phyloP scores from a whole-genome alignment of 2,329 filamentous ascomycete genomes.

The Rhynchosporium agropyri region DNA sequence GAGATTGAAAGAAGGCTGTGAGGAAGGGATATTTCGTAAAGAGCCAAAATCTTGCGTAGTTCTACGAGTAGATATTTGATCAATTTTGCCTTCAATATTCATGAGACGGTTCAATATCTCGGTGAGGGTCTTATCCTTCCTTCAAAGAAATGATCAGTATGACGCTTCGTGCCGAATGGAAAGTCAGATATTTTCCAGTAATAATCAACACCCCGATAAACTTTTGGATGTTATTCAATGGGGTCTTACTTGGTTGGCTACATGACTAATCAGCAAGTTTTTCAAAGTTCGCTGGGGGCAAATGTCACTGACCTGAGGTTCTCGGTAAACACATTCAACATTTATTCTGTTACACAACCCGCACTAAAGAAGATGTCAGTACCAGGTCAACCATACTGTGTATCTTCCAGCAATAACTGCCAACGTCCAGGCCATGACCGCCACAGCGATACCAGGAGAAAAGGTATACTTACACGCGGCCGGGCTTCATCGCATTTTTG shows the following conservation, averaged over 20 bases:
- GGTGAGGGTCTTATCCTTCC: conserved; percentile 64
- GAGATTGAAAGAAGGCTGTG: conserved; percentile 31
- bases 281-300: background rate
- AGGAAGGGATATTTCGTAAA: conserved; percentile 36
- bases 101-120: conserved; percentile 62
- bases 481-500: conserved; percentile 66
- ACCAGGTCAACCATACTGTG: background rate
- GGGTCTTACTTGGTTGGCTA: conserved; percentile 61
- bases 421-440: background rate
- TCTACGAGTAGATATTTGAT: conserved; percentile 43
- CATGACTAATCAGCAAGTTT: conserved; percentile 23
- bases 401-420: background rate
- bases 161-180: conserved; percentile 4
- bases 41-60: conserved; percentile 27
- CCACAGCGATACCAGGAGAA: background rate
- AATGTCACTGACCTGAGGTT: conserved; percentile 16
- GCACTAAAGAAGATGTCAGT: conserved; percentile 44
- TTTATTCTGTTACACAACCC: conserved; percentile 59
- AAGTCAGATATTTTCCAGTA: conserved; percentile 14
- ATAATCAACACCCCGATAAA: conserved; percentile 1
- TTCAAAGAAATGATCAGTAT: conserved; percentile 40
- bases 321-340: conserved; percentile 60
- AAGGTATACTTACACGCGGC: conserved; percentile 47
- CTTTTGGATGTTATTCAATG: background rate
- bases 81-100: conserved; percentile 58